Base-by-base conservation (phyloP, 331 rosid genomes). In the Spiraea crenata region DNA sequence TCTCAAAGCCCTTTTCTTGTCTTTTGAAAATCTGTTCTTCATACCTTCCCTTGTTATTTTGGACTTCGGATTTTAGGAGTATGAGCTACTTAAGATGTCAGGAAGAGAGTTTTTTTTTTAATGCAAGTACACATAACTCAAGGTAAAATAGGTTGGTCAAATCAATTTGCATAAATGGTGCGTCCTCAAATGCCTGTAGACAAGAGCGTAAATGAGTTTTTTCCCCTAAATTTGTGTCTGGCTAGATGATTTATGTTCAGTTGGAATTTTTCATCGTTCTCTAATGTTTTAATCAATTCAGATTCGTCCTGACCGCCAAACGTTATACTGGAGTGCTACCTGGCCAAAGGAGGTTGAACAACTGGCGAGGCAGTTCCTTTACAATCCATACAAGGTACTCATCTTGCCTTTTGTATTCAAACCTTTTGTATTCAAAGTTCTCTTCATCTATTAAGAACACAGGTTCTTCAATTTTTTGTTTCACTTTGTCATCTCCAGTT, bases 311-410 rank as follows among this genome's bases (percentile, higher is more conserved):
- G 99, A 95, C 81, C 96, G 98, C 61, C 99, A 95, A 72, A 95
- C 99, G 59, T 78, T 95, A 71, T 95, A 91, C 77, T 95, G 99
- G 99, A 95, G 99, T 84, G 98, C 99, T 75, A 95, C 99, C 41
- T 95, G 99, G 99, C 99, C 99, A 7, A 95, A 89, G 87, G 99
- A 95, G 85, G 99, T 95, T 56, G 99, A 95, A 81, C 93, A 89
- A 70, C 76, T 95, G 76, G 85, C 98, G 5, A 86, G 90, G 65
- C 77, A 88, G 90, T 95, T 88, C 77, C 99, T 95, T 42, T 91
- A 95, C 76, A 91, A 95, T 71, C 91, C 99, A 31, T 95, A 95
- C 82, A 95, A 95, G 83, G 99, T 91, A 57, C 54, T 46, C 42
- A 65, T 57, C 37, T 68, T 67, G 49, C 41, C 41, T 7, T 13